These are phyloP conservation scores for Stagonosporopsis tanaceti DNA, from an alignment of 2,329 filamentous ascomycete species.

Conservation along the genomic window DNA sequence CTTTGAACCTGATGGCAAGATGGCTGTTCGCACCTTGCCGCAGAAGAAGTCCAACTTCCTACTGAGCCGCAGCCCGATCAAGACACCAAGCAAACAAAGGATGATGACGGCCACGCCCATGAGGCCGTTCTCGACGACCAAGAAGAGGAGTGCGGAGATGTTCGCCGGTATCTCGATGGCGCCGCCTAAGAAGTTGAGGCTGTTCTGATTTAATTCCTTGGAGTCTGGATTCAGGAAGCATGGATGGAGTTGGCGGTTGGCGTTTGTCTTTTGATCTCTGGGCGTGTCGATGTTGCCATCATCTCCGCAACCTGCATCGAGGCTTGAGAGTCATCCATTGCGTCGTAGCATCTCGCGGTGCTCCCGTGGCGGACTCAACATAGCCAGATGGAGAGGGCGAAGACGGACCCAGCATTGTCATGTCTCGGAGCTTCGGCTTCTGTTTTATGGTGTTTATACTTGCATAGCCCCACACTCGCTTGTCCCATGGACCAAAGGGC, in stretches of 20 bases:
- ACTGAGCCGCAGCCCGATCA: constrained; percentile 53
- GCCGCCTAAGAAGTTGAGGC: constrained; percentile 38
- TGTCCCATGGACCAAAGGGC: constrained; percentile 17
- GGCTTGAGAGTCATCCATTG: constrained; percentile 29
- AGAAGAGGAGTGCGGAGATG: constrained; percentile 31
- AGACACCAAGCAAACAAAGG: constrained; percentile 62
- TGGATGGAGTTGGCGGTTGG: constrained; percentile 6
- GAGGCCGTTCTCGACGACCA: constrained; percentile 32
- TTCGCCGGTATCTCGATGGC: constrained; percentile 31
- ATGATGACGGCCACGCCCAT: constrained; percentile 37
- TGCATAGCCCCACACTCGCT: constrained; percentile 11
- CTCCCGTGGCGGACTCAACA: constrained; percentile 27
- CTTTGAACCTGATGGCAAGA: constrained; percentile 56
- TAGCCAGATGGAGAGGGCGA: constrained; percentile 24
- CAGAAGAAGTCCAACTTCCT: constrained; percentile 37
- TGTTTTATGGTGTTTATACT: not conserved
- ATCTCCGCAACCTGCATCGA: constrained; percentile 11
- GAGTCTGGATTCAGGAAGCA: constrained; percentile 9
- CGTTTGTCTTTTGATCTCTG: not conserved
- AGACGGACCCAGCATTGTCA: not conserved
- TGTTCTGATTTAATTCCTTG: constrained; percentile 25
- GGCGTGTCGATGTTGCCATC: not conserved
- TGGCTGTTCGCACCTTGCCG: constrained; percentile 50
- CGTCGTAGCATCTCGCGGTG: constrained; percentile 31
- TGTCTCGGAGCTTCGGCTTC: not conserved